Conservation (phyloP, 108 stramenopile genomes). For the Cyclotella atomus region DNA sequence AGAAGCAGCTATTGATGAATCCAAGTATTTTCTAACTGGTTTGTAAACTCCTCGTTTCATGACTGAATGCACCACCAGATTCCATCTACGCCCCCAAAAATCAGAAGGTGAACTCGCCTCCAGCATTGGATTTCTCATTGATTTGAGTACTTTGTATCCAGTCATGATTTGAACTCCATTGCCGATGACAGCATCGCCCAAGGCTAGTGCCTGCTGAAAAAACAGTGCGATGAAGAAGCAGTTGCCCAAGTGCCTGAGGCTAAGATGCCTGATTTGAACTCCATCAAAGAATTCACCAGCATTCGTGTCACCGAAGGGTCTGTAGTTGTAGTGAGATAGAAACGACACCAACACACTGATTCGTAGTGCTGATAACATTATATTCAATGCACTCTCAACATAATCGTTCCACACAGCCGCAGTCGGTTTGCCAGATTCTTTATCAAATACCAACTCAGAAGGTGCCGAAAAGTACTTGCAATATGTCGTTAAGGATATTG, state of each 20-base stretch:
- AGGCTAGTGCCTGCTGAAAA: constrained; percentile 35
- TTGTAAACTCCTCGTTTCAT: constrained; percentile 79
- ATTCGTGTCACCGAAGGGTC: constrained; percentile 27
- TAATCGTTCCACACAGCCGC: constrained; percentile 12
- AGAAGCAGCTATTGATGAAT: constrained; percentile 34
- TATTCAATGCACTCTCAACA: background rate
- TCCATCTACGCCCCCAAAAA: constrained; percentile 83
- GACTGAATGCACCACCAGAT: constrained; percentile 61
- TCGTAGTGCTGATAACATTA: background rate
- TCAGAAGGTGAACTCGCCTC: constrained; percentile 57
- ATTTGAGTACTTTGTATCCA: constrained; percentile 16
- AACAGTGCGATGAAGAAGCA: constrained; percentile 26
- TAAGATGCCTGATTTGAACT: constrained; percentile 5
- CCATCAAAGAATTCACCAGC: constrained; percentile 34
- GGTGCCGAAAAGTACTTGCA: constrained; percentile 27
- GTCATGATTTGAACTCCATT: constrained; percentile 10
- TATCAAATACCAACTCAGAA: constrained; percentile 23
- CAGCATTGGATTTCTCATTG: constrained; percentile 50
- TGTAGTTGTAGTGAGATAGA: constrained; percentile 29
- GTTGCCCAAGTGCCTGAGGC: constrained; percentile 31
- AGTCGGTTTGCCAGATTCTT: background rate
- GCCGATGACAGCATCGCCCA: constrained; percentile 8
- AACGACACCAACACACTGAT: constrained; percentile 16
- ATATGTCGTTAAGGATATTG: constrained; percentile 9
- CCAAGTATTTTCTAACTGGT: constrained; percentile 47